Base-by-base conservation (phyloP, 1,139 yeast genomes). In the Geotrichum fermentans region DNA sequence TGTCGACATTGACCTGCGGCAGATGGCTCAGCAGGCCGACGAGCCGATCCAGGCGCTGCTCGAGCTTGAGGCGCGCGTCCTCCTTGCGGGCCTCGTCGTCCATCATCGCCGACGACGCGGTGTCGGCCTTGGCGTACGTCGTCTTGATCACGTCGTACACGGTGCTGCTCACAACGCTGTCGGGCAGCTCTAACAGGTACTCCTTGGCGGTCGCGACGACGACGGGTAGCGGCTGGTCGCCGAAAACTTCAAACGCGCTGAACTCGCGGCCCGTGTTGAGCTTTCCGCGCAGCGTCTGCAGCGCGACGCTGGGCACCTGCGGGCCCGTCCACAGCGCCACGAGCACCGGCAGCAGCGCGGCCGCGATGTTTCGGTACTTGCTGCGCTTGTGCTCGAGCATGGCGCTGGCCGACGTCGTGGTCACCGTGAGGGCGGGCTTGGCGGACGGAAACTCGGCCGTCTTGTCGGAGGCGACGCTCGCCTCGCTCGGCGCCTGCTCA, bases 161-260 rank as follows among this genome's bases (percentile, higher is more conserved):
- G 24, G 79, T 77, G 56, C 76, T 74, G 1, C 95, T 82, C 11
- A 89, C 77, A 32, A 88, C 66, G 0, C 95, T 82, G 56, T 84
- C 90, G 0, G 96, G 96, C 45, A 89, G 72, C 63, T 89, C 96
- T 62, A 87, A 70, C 28, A 89, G 71, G 63, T 82, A 87, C 43
- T 86, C 72, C 58, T 84, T 83, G 53, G 89, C 71, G 0, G 81
- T 77, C 52, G 83, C 80, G 1, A 89, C 79, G 14, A 86, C 76
- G 0, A 80, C 75, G 37, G 78, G 69, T 1, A 85, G 79, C n/a
- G 71, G 65, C n/a, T 22, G 47, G 64, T 66, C 16, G 8, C 33
- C 16, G 5, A 51, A 43, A 58, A 60, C 1, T 64, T 56, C 3
- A 57, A 64, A 62, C 32, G 63, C 56, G 17, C 61, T 60, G 43